A percentile compares a stretch with the other conserved stretches of the same genome.
These are phyloP conservation scores for Populus hybrid DNA, from an alignment of 441 rosid species.

Conservation along the genomic window DNA sequence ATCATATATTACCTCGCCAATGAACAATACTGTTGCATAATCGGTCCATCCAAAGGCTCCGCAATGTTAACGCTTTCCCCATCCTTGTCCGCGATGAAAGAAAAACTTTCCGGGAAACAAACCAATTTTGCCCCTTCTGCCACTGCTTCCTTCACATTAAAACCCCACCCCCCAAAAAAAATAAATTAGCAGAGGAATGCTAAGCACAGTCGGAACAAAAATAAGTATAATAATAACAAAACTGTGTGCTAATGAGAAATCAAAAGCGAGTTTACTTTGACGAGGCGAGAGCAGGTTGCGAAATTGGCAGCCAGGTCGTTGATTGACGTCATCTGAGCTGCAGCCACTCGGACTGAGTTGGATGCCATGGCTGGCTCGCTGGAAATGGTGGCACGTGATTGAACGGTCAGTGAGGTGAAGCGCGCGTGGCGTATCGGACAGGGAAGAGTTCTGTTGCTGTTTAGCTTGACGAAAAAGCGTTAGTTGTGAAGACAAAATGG, in stretches of 20 bases:
- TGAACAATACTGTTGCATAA: constrained; percentile 78
- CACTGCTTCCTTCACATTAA: constrained; percentile 67
- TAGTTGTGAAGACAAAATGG: neutral
- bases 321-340: constrained; percentile 93
- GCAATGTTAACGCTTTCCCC: constrained; percentile 80
- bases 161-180: neutral
- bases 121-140: constrained; percentile 80
- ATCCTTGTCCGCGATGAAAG: constrained; percentile 57
- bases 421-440: constrained; percentile 4
- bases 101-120: constrained; percentile 88
- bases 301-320: constrained; percentile 78
- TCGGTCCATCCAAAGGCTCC: constrained; percentile 75
- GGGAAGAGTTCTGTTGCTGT: neutral
- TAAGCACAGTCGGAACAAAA: neutral
- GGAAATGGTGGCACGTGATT: constrained; percentile 30
- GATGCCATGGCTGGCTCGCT: constrained; percentile 42
- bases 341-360: constrained; percentile 74
- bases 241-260: neutral
- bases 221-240: neutral
- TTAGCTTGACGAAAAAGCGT: neutral
- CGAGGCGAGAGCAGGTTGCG: constrained; percentile 87
- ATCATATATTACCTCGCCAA: constrained; percentile 61
- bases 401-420: constrained; percentile 9
- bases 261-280: constrained; percentile 39
- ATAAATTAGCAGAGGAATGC: neutral